Evolutionary conservation across 768 basidiomycete species (phyloP), one percentile per base, ranked within the genome.

Genomic region (Infundibulicybe gibba): DNA sequence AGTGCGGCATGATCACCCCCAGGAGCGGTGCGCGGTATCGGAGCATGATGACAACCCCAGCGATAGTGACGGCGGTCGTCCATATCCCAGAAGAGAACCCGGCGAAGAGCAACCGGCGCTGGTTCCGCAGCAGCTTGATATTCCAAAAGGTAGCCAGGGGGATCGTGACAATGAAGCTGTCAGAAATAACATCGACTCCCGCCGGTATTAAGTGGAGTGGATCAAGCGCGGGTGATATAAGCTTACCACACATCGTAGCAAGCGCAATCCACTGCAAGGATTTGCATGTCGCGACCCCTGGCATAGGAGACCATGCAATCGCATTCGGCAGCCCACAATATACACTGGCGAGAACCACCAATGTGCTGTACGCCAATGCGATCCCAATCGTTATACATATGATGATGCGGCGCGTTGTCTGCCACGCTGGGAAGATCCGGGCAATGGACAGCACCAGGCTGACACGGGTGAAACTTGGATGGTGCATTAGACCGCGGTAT

Each of bases 161-260:
- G 17, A 47, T 31, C 20, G 38, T 10, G 30, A 47, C 37, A 19
- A 51, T 46, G 13, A 51, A 21, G 16, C 47, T 25, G 25, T 51
- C 49, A 40, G 49, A 38, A 17, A 51, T 25, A 19, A 51, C 33
- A 32, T 51, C 49, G 21, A 41, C 49, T 51, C 25, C 8, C 25
- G 25, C n/a, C 3, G 17, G 17, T n/a, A 38, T 38, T n/a, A n/a
- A n/a, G n/a, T n/a, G 35, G 35, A 25, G 4, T 38, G 35, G 6
- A 38, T 19, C 17, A 38, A 38, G 14, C n/a, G 35, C 35, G 10
- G 14, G 35, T 3, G 17, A 4, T 14, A n/a, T 14, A 6, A 38
- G n/a, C 17, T 19, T 10, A 14, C 14, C 17, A 38, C 35, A 38
- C 10, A 19, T n/a, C 14, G 17, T n/a, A 19, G n/a, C 35, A 38